Evolutionary conservation across 2,329 filamentous ascomycete genomes (phyloP), one percentile per base, ranked within the genome.

Genomic region (Fusarium robinianum): DNA sequence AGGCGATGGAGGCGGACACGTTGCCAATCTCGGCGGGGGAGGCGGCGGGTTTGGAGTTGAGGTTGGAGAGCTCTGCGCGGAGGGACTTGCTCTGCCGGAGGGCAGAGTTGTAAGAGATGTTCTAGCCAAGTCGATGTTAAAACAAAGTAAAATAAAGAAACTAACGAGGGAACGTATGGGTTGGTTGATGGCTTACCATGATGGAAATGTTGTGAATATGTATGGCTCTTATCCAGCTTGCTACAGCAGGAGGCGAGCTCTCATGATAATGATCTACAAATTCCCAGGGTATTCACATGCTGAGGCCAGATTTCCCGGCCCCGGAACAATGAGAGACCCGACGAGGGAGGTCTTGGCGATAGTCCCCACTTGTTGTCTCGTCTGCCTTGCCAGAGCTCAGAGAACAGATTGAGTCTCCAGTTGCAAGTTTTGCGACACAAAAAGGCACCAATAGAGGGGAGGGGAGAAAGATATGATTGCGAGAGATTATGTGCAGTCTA

Each of bases 81-180:
- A 95, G 82, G 30, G 87, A 81, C 58, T 87, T 88, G 57, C 85
- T 90, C 72, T 95, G 89, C 72, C 90, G 89, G 40, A 94, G 76
- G 39, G 88, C 88, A 44, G 87, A 87, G 67, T 95, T 95, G 75
- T 92, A 95, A 36, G 90, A 78, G 30, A 87, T 85, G 63, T 91
- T 92, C 88, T 90, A 51, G 5, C 10, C 2, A 14, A 9, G 6
- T 23, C 7, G 4, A 5, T 7, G 15, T 21, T n/a, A 25, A 26
- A n/a, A 11, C 5, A 4, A 1, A n/a, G n/a, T n/a, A n/a, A n/a
- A n/a, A n/a, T n/a, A n/a, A n/a, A n/a, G n/a, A n/a, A n/a, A n/a
- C n/a, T n/a, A n/a, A n/a, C n/a, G n/a, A n/a, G n/a, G n/a, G n/a
- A n/a, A n/a, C n/a, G n/a, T n/a, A n/a, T n/a, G n/a, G n/a, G 11